phyloP scores from a whole-genome alignment of 1,284 basidiomycete genomes.

The Volvariella volvacea region DNA sequence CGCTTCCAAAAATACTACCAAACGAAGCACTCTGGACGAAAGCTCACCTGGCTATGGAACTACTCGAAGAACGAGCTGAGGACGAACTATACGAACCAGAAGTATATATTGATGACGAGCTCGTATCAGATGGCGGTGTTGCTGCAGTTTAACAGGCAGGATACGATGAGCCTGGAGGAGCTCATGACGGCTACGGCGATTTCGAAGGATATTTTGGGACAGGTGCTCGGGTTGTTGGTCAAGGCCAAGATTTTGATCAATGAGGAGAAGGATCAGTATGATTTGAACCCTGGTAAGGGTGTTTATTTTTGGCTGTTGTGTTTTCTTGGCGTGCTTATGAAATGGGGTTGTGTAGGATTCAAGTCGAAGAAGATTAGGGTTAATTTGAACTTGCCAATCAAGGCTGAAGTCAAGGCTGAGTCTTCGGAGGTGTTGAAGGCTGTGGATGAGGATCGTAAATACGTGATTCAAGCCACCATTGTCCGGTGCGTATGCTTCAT shows the following conservation, averaged over 20 bases:
- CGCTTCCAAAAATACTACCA: constrained; percentile 94
- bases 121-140: constrained; percentile 95
- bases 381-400: constrained; percentile 91
- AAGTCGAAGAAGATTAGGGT: constrained; percentile 98
- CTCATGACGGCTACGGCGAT: constrained; percentile 81
- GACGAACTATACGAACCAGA: constrained; percentile 89
- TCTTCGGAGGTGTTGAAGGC: constrained; percentile 88
- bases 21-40: constrained; percentile 90
- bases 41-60: constrained; percentile 97
- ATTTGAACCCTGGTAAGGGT: constrained; percentile 85
- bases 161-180: constrained; percentile 79
- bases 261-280: constrained; percentile 83
- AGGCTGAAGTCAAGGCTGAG: constrained; percentile 92
- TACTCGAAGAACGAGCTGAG: constrained; percentile 94
- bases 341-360: constrained; percentile 52
- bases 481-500: constrained; percentile 60
- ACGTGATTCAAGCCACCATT: constrained; percentile 96
- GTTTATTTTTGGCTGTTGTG: background rate
- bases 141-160: constrained; percentile 90
- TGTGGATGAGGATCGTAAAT: constrained; percentile 96
- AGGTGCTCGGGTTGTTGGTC: constrained; percentile 77
- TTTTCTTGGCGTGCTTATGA: background rate
- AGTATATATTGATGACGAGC: constrained; percentile 94
- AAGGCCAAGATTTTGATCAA: constrained; percentile 89
- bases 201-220: constrained; percentile 76